Conservation (phyloP, 75 land plant species). For the Larix kaempferi region DNA sequence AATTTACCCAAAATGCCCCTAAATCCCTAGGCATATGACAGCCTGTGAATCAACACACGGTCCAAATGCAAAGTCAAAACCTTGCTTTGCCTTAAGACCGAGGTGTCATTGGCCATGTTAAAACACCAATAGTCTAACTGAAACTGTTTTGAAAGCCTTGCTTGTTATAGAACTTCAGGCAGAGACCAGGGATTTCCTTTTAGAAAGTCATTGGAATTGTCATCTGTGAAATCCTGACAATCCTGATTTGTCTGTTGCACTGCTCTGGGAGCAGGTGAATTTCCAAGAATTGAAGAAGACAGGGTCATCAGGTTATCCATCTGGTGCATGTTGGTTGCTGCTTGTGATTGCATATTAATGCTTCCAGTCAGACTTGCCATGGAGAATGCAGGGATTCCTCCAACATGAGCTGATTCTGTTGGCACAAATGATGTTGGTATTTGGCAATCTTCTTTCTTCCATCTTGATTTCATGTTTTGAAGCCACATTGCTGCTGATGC, state of each 20-base stretch:
- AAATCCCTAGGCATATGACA: no score
- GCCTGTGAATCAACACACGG: no score
- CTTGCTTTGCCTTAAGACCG: no score
- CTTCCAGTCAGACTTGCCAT: neutral
- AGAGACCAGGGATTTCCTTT: neutral
- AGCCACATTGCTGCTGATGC: conserved; percentile 37
- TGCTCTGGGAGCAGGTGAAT: neutral
- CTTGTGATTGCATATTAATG: neutral
- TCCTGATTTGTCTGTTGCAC: neutral
- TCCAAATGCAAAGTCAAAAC: no score
- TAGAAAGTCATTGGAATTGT: neutral
- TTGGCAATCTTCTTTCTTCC: conserved; percentile 26
- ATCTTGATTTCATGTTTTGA: conserved; percentile 34
- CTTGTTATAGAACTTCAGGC: neutral
- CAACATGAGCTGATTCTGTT: neutral
- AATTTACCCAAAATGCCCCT: no score
- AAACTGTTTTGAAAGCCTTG: no score
- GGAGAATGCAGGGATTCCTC: neutral
- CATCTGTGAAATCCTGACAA: neutral
- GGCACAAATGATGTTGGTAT: conserved; percentile 16
- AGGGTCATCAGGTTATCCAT: neutral
- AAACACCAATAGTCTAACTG: no score
- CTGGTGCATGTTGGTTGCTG: neutral
- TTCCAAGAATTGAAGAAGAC: neutral
- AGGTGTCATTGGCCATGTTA: no score